Base-by-base conservation (phyloP, 2,329 filamentous ascomycete genomes). In the Calonectria multiphialidica region DNA sequence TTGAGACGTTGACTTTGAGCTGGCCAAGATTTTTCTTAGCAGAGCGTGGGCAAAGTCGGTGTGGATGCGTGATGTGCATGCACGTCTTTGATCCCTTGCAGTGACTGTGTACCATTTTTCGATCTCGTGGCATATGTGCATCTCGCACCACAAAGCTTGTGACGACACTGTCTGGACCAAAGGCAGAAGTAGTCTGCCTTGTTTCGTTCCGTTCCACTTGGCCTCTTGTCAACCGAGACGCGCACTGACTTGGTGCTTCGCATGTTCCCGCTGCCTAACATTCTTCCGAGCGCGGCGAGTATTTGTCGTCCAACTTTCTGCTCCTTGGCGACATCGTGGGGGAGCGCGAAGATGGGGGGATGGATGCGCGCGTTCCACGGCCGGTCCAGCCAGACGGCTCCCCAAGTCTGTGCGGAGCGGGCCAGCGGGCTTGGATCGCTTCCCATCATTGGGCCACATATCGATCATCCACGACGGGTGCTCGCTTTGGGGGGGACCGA, bases 391-490 rank as follows among this genome's bases (percentile, higher is more conserved):
- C 37, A 30, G 35, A 37, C 57, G 40, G 37, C 57, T 62, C 37
- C 49, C 47, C 64, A 44, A 37, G 66, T 72, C 66, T 70, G 66
- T 69, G 66, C 45, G 55, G 9, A 16, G 45, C 45, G 45, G 50
- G 50, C 37, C 25, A 9, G 33, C 40, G 40, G 53, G 53, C 33
- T 37, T 9, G 37, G 44, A 12, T 65, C 10, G 42, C 30, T 28
- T 42, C 49, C 25, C n/a, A 23, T 66, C 25, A 66, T 66, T 49
- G 59, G 65, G 12, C 49, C n/a, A 28, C 45, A 68, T 63, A 59
- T 30, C 69, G 66, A 70, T 74, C 75, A 67, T 57, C 61, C 47
- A n/a, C n/a, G n/a, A n/a, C 59, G 37, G 70, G 67, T 33, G n/a
- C 35, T 59, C 35, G 57, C 16, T 25, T 28, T 30, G 61, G 57